These are phyloP conservation scores for Aspergillus unguis DNA, from an alignment of 2,329 filamentous ascomycete genomes.

Conservation along the genomic window DNA sequence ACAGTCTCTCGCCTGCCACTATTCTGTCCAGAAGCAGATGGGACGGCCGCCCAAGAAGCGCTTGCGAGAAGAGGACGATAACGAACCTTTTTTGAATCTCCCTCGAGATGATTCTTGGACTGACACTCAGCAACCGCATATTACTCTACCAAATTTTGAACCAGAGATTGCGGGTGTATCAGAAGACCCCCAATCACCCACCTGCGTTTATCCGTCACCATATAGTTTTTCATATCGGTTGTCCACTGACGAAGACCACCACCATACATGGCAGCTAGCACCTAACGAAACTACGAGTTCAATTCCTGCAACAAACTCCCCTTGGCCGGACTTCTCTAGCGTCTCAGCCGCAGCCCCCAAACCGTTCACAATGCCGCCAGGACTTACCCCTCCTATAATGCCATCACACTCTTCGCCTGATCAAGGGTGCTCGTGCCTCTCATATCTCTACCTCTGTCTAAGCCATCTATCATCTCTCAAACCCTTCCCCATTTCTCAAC, in stretches of 20 bases:
- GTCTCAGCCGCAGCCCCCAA: slow-evolving; percentile 32
- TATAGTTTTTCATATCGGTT: slow-evolving; percentile 18
- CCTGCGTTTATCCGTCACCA: slow-evolving; percentile 25
- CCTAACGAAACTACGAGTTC: slow-evolving; percentile 21
- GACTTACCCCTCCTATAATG: slow-evolving; percentile 21
- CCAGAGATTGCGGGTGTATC: slow-evolving; percentile 14
- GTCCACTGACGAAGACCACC: slow-evolving; percentile 25
- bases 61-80: slow-evolving; percentile 31
- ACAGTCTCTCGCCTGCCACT: slow-evolving; percentile 43
- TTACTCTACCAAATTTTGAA: slow-evolving; percentile 15
- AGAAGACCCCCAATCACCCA: slow-evolving; percentile 29
- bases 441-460: slow-evolving; percentile 44
- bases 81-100: slow-evolving; percentile 14
- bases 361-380: slow-evolving; percentile 23
- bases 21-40: slow-evolving; percentile 49
- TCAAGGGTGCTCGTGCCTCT: slow-evolving; percentile 39
- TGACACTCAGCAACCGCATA: slow-evolving; percentile 21
- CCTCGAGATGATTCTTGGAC: slow-evolving; percentile 21
- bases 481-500: slow-evolving; percentile 42
- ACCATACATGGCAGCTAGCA: slow-evolving; percentile 25
- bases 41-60: slow-evolving; percentile 46
- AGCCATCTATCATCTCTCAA: slow-evolving; percentile 41
- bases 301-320: slow-evolving; percentile 29
- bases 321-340: slow-evolving; percentile 43
- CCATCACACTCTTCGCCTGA: slow-evolving; percentile 22